Evolutionary conservation across 2,329 filamentous ascomycete genomes (phyloP).

Genomic region (Fusarium globosum): DNA sequence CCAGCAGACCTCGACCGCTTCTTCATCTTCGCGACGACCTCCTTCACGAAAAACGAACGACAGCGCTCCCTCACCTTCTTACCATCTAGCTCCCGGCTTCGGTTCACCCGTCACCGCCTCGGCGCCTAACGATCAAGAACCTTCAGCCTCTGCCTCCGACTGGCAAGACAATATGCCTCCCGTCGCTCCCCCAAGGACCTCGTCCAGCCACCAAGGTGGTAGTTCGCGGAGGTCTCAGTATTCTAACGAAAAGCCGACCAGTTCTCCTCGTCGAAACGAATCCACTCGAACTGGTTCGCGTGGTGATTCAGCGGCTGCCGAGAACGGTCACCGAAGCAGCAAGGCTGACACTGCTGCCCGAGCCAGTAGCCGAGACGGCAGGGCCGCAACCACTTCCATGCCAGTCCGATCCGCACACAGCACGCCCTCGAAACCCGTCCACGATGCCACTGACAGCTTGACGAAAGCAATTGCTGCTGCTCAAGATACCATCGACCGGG

Average conservation of each 20-base stretch:
- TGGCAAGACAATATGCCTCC: constrained; percentile 73
- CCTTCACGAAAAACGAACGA: constrained; percentile 64
- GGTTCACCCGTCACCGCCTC: constrained; percentile 59
- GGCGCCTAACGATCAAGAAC: constrained; percentile 55
- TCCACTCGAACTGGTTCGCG: constrained; percentile 51
- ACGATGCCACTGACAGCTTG: constrained; percentile 83
- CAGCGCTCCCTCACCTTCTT: constrained; percentile 54
- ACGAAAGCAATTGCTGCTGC: constrained; percentile 71
- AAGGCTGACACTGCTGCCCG: constrained; percentile 55
- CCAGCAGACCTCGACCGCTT: constrained; percentile 58
- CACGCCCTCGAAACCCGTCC: constrained; percentile 67
- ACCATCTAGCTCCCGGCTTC: constrained; percentile 57
- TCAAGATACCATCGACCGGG: constrained; percentile 48
- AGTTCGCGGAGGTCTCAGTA: constrained; percentile 59
- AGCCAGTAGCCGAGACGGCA: constrained; percentile 55
- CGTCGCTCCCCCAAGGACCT: constrained; percentile 82
- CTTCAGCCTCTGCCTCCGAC: constrained; percentile 58
- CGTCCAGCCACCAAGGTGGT: constrained; percentile 69
- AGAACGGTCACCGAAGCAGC: constrained; percentile 48
- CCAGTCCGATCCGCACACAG: constrained; percentile 58
- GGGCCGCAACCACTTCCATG: constrained; percentile 52
- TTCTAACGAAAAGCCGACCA: constrained; percentile 57
- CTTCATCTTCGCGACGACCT: constrained; percentile 65
- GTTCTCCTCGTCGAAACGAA: constrained; percentile 57
- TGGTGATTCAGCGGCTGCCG: constrained; percentile 46